phyloP scores from a whole-genome alignment of 139 green algal species.

The Picochlorum sp. region DNA sequence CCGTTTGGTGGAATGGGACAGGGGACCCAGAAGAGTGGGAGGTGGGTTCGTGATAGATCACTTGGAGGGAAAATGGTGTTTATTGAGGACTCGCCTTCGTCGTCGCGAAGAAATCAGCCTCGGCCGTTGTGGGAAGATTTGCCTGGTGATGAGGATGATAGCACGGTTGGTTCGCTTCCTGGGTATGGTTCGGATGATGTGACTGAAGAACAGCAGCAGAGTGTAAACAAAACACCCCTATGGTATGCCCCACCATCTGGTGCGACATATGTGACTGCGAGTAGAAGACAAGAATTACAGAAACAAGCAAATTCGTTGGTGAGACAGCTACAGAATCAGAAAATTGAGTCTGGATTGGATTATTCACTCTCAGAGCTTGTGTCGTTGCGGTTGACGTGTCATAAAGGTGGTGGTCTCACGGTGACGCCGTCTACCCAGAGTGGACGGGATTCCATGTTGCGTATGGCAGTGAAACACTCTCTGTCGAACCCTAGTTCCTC shows the following conservation, averaged over 20 bases:
- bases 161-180: no score
- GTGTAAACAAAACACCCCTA: background rate
- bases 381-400: slow-evolving; percentile 24
- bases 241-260: slow-evolving; percentile 25
- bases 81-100: slow-evolving; percentile 7
- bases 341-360: slow-evolving; percentile 33
- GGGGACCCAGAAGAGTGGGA: slow-evolving; percentile 4
- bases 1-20: background rate
- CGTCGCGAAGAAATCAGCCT: background rate
- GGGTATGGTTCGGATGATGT: no score
- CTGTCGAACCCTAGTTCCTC: slow-evolving; percentile 11
- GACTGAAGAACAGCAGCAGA: background rate
- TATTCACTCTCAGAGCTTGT: slow-evolving; percentile 32
- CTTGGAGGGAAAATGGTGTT: slow-evolving; percentile 37
- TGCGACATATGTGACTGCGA: slow-evolving; percentile 1
- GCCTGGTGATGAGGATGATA: background rate
- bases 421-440: slow-evolving; percentile 26
- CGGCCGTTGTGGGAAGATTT: background rate
- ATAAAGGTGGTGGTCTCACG: slow-evolving; percentile 15
- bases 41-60: slow-evolving; percentile 35
- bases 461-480: slow-evolving; percentile 23
- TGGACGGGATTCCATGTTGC: slow-evolving; percentile 37
- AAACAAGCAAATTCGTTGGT: slow-evolving; percentile 22
- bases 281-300: slow-evolving; percentile 16
- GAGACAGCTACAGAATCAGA: slow-evolving; percentile 30